Evolutionary conservation across 371 early-diverging fungal species (phyloP), one percentile per base, ranked within the genome.

Genomic region (Syncephalastrum sp.): DNA sequence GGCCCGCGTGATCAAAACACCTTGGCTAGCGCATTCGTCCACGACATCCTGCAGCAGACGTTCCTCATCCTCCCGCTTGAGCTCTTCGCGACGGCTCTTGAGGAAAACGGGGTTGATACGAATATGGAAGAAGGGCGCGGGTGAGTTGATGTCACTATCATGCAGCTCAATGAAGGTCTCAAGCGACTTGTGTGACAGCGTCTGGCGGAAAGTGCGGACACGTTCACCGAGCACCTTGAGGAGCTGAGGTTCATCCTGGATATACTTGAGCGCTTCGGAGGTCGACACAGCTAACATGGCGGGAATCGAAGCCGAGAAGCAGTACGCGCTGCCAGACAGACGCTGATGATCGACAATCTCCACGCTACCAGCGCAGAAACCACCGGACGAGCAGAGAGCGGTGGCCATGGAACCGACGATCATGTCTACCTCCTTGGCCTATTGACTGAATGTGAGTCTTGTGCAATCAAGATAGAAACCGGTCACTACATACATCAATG

Each of bases 271-370:
- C 4, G 91, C 94, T 66, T 95, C 94, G 8, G 91, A 74, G 10
- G 94, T 93, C 29, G 92, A 85, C 15, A 93, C 91, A 13, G 99
- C 86, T 12, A 99, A 77, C 79, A 96, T 92, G 17, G 96, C 96
- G 8, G 99, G 99, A 42, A 99, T 85, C 13, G 99, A 93, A 5
- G 99, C 99, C 25, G 99, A 99, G 77, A 95, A 99, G 59, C 93
- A 93, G 74, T 99, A 99, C 0, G 96, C 91, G 16, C 82, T 77
- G 8, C 97, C 96, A 8, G 94, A 92, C 6, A 99, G 83, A 48
- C 98, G 86, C 75, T 97, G 88, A 79, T 99, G 97, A 60, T 98
- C 98, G 19, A 95, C 83, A 41, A 96, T 87, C 54, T 94, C 92
- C 58, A 80, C 82, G 55, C 85, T 82, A 17, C 96, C 95, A 53